Evolutionary conservation across 345 rosid genomes (phyloP), one percentile per base, ranked within the genome.

Genomic region (Eucalyptus erythrocorys): DNA sequence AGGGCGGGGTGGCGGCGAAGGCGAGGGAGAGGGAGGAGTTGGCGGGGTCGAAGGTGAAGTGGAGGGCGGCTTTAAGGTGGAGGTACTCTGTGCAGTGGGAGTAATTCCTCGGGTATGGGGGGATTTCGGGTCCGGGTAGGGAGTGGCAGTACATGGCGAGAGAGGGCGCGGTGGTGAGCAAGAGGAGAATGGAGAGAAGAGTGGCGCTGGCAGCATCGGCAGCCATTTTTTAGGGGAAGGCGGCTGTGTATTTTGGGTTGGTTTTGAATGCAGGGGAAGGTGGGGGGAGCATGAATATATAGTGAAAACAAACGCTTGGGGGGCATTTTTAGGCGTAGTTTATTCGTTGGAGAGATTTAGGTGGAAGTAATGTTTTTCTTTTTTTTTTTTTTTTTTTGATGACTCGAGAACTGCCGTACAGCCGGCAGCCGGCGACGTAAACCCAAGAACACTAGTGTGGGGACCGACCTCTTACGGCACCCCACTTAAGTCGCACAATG

Each of bases 21-120:
- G 99, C 94, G 11, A 98, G 93, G 66, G 96, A 96, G 24, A 93
- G 61, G 68, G 98, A 91, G 87, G 95, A 88, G 96, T 94, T 76
- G 84, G 27, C 30, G 47, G 47, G 30, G 47, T 40, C 47, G 47
- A 40, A 96, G 32, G 95, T 91, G 94, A 91, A 96, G 92, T 96
- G 99, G 13, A 97, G 95, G 93, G 76, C 89, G 8, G 99, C 87
- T 7, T 87, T 42, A 4, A 96, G 95, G 4, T 89, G 95, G 48
- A 94, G 94, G 87, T 51, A 51, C 57, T 51, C 10, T 3, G 10
- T 51, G 92, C 94, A 4, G 88, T 17, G 89, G 99, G 90, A 43
- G 92, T 87, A 96, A 40, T 59, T 71, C 51, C 21, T 92, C 82
- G 42, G 92, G 91, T 34, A 51, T 86, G 42, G 85, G 17, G 79